Evolutionary conservation across 164 flowering plant species (phyloP), one percentile per base, ranked within the genome.

Genomic region (Platanus orientalis): DNA sequence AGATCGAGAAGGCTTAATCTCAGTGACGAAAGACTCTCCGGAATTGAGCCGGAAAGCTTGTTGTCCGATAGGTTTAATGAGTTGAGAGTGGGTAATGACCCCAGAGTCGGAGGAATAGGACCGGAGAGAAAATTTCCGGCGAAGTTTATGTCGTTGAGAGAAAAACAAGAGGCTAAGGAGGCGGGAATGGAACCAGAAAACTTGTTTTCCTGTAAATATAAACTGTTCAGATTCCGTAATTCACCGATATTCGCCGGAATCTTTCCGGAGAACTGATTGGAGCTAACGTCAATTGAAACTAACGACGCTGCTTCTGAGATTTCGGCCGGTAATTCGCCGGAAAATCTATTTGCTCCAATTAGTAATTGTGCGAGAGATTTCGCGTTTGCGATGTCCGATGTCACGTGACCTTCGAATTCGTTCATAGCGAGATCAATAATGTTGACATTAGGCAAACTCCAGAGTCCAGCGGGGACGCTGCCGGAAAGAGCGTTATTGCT

Each of bases 401-500:
- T 67, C 0, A 95, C 67, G 0, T 80, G 58, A 27, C 97, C 97
- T 74, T 86, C 84, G 16, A 95, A 59, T 23, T 65, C 63, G 55
- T 95, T 95, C 54, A 28, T 21, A 0, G 74, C 65, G 13, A 92
- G 28, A 59, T 92, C 97, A 11, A 92, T 73, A 21, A 86, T 71
- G 7, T 72, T 63, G 14, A 75, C 69, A 0, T 76, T 66, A 0
- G 97, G 96, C 39, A 95, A 63, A 6, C 92, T 92, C 97, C 97
- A 92, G 1, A 95, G 60, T 3, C 90, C 92, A 0, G 79, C 52
- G 0, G 97, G 97, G 16, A 95, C 79, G 0, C 1, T 42, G 4
- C 97, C 97, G 16, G 96, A 71, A 7, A 95, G 90, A 12, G 76
- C 67, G 72, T 95, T 95, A 44, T 80, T 71, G 69, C 69, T 79